Base-by-base conservation (phyloP, 768 basidiomycete genomes). In the Podaxis sp. region DNA sequence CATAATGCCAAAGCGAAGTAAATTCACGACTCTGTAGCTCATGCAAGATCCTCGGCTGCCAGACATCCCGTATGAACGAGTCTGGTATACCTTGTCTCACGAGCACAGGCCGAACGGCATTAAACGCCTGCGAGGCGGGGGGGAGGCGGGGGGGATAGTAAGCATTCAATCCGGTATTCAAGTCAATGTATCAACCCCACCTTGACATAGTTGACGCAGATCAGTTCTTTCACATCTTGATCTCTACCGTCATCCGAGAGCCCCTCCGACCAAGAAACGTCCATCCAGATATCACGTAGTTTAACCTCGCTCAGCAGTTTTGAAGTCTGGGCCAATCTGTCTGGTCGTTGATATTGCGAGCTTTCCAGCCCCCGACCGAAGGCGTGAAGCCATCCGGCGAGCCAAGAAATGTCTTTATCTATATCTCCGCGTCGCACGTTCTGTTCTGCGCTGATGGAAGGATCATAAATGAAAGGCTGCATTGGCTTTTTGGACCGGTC, bases 1-100 rank as follows among this genome's bases (percentile, higher is more conserved):
- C 25, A 37, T 54, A 54, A 21, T 54, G 52, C 52, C 52, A 54
- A 36, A 54, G 52, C n/a, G 52, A 54, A 38, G 36, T 54, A 38
- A 54, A 54, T 10, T 54, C 5, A 2, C 52, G 54, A 5, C 40
- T 55, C 16, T 28, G 21, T 28, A 44, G 38, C 40, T 44, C 54
- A 25, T 44, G 7, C 38, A 55, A 16, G 5, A 54, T 54, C 52
- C 18, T 54, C 14, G 52, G 54, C 11, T 55, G 37, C 38, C 54
- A 55, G 16, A 44, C 38, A 42, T 44, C 40, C 14, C 18, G 37
- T 4, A 42, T 23, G 23, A 44, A 55, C 13, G 54, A 55, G 9
- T 55, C 40, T n/a, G 54, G 54, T 23, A 55, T 28, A 11, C 23
- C 40, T 27, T 44, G 54, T n/a, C 38, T 32, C 16, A 28, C 38